Conservation (phyloP, 2,329 filamentous ascomycete genomes). For the Sarocladium oryzae region DNA sequence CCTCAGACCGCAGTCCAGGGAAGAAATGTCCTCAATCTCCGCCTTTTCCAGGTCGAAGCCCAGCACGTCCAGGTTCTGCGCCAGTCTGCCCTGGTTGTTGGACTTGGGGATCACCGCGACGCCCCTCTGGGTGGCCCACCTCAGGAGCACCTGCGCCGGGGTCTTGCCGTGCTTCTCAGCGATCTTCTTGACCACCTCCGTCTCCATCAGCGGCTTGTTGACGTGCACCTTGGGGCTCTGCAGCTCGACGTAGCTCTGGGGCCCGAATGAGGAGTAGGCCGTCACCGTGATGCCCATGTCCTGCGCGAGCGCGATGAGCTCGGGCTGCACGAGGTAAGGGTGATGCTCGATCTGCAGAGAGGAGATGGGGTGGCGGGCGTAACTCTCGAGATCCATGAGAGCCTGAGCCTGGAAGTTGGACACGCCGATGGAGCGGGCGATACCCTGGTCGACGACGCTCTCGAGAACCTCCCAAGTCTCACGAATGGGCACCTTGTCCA, state of each 20-base stretch:
- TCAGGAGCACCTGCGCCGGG: constrained; percentile 58
- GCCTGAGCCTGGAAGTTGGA: constrained; percentile 65
- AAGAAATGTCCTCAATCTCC: constrained; percentile 51
- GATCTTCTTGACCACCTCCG: constrained; percentile 37
- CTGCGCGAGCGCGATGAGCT: constrained; percentile 50
- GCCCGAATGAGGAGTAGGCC: constrained; percentile 61
- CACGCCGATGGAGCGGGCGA: constrained; percentile 67
- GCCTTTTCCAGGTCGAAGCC: constrained; percentile 46
- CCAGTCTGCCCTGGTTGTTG: constrained; percentile 42
- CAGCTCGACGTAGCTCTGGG: constrained; percentile 35
- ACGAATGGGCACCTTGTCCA: constrained; percentile 58
- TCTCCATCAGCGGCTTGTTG: constrained; percentile 22
- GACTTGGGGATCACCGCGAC: constrained; percentile 60
- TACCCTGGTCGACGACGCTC: constrained; percentile 56
- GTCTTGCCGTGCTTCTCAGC: constrained; percentile 51
- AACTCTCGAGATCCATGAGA: constrained; percentile 54
- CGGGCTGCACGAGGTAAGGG: constrained; percentile 57
- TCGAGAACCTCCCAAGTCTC: constrained; percentile 79
- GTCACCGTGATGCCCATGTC: constrained; percentile 52
- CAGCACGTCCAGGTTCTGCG: constrained; percentile 50
- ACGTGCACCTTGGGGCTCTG: constrained; percentile 20
- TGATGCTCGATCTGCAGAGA: constrained; percentile 63
- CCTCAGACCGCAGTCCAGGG: constrained; percentile 45
- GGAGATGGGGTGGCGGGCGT: constrained; percentile 47
- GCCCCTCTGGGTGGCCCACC: constrained; percentile 61